These are phyloP conservation scores for Pythium dissotocum DNA, from an alignment of 352 stramenopile genomes.

Conservation along the genomic window DNA sequence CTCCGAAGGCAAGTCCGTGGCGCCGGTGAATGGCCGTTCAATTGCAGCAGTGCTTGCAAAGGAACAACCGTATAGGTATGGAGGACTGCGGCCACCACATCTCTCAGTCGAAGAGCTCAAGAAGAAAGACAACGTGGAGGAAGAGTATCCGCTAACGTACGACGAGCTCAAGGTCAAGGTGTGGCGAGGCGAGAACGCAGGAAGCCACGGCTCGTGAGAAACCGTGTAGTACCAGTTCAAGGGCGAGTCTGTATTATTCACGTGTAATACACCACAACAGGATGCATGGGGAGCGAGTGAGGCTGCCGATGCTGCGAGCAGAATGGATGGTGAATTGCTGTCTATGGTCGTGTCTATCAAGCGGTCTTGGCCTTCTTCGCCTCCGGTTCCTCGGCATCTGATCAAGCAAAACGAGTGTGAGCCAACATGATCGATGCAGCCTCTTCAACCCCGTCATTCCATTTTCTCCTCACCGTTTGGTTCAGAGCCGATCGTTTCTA, in stretches of 20 bases:
- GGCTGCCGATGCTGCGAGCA: neutral
- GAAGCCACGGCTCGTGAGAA: constrained; percentile 7
- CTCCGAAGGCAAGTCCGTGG: constrained; percentile 3
- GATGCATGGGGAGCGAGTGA: constrained; percentile 2
- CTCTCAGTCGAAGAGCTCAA: constrained; percentile 78
- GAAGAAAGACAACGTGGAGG: constrained; percentile 83
- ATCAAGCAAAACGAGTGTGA: constrained; percentile 29
- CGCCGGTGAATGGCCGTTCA: constrained; percentile 20
- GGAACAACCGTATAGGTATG: constrained; percentile 74
- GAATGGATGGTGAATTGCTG: constrained; percentile 2
- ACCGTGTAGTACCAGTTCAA: neutral
- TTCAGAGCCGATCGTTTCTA: constrained; percentile 15
- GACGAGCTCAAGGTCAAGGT: constrained; percentile 85
- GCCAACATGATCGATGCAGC: neutral
- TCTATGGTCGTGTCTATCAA: constrained; percentile 28
- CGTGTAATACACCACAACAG: neutral
- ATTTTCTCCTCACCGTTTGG: constrained; percentile 30
- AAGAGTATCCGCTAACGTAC: constrained; percentile 87
- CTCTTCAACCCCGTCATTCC: constrained; percentile 19
- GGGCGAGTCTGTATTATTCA: neutral
- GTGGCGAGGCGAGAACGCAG: constrained; percentile 49
- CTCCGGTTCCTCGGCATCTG: constrained; percentile 48
- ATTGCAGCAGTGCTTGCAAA: constrained; percentile 52
- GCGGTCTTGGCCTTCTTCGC: constrained; percentile 78
- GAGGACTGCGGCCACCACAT: constrained; percentile 56